These are phyloP conservation scores for Chalaropsis thielavioides DNA, from an alignment of 2,329 filamentous ascomycete genomes.

Conservation along the genomic window DNA sequence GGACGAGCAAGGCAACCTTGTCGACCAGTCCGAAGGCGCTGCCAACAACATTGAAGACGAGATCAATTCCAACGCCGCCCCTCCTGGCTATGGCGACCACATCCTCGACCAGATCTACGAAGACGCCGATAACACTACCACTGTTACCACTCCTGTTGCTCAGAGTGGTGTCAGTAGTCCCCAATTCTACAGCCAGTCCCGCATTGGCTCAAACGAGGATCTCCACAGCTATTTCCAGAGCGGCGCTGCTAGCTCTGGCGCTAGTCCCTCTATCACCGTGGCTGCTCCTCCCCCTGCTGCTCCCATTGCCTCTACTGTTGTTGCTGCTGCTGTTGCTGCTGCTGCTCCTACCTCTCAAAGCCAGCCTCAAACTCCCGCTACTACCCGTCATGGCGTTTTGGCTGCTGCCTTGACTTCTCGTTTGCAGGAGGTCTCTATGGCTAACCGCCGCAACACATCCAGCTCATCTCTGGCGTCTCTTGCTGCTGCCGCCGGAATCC, in stretches of 20 bases:
- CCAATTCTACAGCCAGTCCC: slow-evolving; percentile 49
- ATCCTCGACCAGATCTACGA: slow-evolving; percentile 82
- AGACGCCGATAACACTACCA: slow-evolving; percentile 57
- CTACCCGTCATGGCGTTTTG: slow-evolving; percentile 16
- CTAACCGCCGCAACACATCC: slow-evolving; percentile 32
- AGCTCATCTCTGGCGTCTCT: slow-evolving; percentile 31
- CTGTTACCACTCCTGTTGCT: slow-evolving; percentile 62
- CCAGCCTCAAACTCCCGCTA: slow-evolving; percentile 9
- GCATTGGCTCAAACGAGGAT: slow-evolving; percentile 70
- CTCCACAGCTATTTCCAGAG: slow-evolving; percentile 36
- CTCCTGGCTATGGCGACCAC: slow-evolving; percentile 87
- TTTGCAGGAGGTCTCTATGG: slow-evolving; percentile 53
- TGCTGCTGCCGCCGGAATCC: slow-evolving; percentile 33
- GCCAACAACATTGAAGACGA: slow-evolving; percentile 30
- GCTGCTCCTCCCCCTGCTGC: slow-evolving; percentile 2
- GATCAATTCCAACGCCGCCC: slow-evolving; percentile 49
- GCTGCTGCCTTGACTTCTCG: slow-evolving; percentile 41
- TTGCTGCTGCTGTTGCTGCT: not conserved
- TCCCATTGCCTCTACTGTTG: not conserved
- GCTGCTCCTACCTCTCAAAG: not conserved
- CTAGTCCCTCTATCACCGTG: slow-evolving; percentile 15
- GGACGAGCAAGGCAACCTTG: slow-evolving; percentile 71
- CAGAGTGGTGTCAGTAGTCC: slow-evolving; percentile 70
- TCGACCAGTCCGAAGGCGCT: slow-evolving; percentile 36
- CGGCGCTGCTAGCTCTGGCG: slow-evolving; percentile 28